Percentiles rank a stretch among this genome's conserved stretches.
Evolutionary conservation across 2,329 filamentous ascomycete species (phyloP).

Genomic region (Pseudogymnoascus sp.): DNA sequence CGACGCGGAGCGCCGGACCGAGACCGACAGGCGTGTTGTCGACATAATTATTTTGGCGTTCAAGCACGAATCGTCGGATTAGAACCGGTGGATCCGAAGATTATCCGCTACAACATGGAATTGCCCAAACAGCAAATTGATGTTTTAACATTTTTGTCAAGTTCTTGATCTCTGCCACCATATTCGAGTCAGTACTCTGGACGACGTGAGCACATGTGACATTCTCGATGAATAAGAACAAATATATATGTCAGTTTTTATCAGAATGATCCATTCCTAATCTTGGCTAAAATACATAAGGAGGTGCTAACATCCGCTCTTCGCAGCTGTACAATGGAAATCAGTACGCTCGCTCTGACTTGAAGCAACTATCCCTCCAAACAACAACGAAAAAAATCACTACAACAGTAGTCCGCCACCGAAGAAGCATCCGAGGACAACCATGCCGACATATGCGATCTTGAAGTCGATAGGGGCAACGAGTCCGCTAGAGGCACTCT

Average conservation of each 20-base stretch:
- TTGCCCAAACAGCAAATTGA: not conserved
- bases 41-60: not conserved
- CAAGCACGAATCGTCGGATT: not conserved
- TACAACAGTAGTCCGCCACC: slow-evolving; percentile 1
- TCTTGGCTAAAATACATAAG: slow-evolving; percentile 2
- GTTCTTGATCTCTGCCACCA: not conserved
- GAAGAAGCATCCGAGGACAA: slow-evolving; percentile 3
- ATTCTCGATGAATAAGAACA: not conserved
- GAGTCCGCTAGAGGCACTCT: not conserved
- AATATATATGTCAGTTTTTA: not conserved
- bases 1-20: not conserved
- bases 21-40: not conserved
- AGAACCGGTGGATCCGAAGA: not conserved
- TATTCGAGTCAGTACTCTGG: not conserved
- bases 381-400: not conserved
- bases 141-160: not conserved
- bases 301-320: slow-evolving; percentile 5
- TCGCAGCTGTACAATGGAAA: not conserved
- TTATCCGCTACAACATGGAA: not conserved
- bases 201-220: not conserved
- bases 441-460: not conserved
- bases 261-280: not conserved
- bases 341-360: not conserved
- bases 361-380: not conserved
- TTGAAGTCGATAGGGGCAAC: slow-evolving; percentile 3